phyloP scores from a whole-genome alignment of 495 filamentous ascomycete genomes.

The Trypethelium eluteriae region DNA sequence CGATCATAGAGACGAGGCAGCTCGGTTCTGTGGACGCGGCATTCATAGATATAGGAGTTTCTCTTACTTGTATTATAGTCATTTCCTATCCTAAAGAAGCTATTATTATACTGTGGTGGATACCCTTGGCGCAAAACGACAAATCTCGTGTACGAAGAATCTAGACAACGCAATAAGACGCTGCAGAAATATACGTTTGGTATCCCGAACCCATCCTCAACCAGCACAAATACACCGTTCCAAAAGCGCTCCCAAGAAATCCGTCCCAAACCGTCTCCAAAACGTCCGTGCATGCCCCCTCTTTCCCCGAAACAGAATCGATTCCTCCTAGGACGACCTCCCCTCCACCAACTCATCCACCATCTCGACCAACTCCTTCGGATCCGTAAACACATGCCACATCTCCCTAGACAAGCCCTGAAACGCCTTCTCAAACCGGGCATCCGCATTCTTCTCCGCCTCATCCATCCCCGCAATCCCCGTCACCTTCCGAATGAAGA shows the following conservation, averaged over 20 bases:
- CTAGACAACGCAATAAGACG: background rate
- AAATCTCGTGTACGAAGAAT: background rate
- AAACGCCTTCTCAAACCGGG: conserved; percentile 79
- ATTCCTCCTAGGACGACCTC: conserved; percentile 11
- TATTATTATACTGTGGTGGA: too few relatives aligned
- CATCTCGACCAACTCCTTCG: conserved; percentile 52
- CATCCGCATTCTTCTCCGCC: conserved; percentile 59
- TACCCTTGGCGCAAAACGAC: too few relatives aligned
- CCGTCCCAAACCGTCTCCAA: background rate
- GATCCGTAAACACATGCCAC: conserved; percentile 75
- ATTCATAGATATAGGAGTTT: too few relatives aligned
- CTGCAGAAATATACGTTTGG: background rate
- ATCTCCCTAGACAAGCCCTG: conserved; percentile 56
- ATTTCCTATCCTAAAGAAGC: too few relatives aligned
- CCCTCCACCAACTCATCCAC: conserved; percentile 38
- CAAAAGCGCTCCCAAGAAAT: background rate
- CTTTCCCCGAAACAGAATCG: background rate
- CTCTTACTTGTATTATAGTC: too few relatives aligned
- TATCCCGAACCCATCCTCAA: background rate
- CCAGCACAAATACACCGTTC: background rate
- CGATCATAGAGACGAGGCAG: too few relatives aligned
- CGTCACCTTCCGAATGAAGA: conserved; percentile 75
- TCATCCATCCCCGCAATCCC: conserved; percentile 65
- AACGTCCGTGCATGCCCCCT: background rate
- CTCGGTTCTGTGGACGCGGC: too few relatives aligned